Evolutionary conservation across 2,329 filamentous ascomycete genomes (phyloP).

Genomic region (Cordyceps cateniannulata): DNA sequence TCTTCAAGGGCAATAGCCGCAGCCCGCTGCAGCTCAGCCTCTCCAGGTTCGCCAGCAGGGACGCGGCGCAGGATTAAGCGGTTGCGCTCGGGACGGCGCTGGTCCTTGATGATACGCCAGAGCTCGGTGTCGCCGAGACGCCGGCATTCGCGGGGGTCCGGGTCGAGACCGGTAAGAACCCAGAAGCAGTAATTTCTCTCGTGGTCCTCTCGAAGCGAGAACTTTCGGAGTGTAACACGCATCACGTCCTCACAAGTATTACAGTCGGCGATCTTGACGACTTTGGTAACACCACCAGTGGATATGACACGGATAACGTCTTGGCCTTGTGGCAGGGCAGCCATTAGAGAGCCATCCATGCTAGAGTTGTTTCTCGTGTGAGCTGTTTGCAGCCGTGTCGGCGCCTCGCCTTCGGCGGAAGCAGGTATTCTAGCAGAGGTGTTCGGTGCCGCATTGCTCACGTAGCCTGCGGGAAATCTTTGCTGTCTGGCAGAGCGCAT

Average conservation of each 20-base stretch:
- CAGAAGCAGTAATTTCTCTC: slow-evolving; percentile 97
- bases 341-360: slow-evolving; percentile 80
- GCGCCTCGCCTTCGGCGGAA: slow-evolving; percentile 52
- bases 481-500: slow-evolving; percentile 43
- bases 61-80: slow-evolving; percentile 87
- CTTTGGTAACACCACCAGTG: slow-evolving; percentile 83
- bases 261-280: slow-evolving; percentile 88
- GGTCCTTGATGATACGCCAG: slow-evolving; percentile 84
- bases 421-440: slow-evolving; percentile 47
- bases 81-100: slow-evolving; percentile 77
- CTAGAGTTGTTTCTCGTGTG: slow-evolving; percentile 79
- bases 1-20: slow-evolving; percentile 88
- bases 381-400: slow-evolving; percentile 50
- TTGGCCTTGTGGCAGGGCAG: slow-evolving; percentile 76
- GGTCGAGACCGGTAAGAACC: slow-evolving; percentile 77
- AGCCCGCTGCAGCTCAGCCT: slow-evolving; percentile 78
- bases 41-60: slow-evolving; percentile 83
- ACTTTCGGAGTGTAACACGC: slow-evolving; percentile 80
- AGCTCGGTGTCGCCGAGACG: slow-evolving; percentile 81
- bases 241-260: slow-evolving; percentile 90
- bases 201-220: slow-evolving; percentile 81
- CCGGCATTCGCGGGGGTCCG: slow-evolving; percentile 73
- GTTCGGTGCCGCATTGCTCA: slow-evolving; percentile 43
- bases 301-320: slow-evolving; percentile 91
- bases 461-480: slow-evolving; percentile 50